These are phyloP conservation scores for Aegilops speltoides DNA, from an alignment of 176 grass and related monocot species.

Conservation along the genomic window DNA sequence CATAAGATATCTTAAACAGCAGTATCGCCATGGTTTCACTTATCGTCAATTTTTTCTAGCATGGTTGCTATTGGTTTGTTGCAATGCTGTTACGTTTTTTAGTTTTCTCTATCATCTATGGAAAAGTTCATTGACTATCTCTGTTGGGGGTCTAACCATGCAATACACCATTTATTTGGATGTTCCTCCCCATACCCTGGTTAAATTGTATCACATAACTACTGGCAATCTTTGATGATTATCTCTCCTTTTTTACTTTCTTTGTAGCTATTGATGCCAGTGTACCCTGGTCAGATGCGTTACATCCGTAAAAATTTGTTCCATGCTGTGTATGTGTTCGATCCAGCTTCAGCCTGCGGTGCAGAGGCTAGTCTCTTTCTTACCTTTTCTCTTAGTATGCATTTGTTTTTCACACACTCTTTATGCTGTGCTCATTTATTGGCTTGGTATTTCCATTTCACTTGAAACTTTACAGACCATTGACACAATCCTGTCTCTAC, in stretches of 20 bases:
- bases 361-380: slow-evolving; percentile 60
- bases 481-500: slow-evolving; percentile 77
- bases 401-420: slow-evolving; percentile 22
- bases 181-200: slow-evolving; percentile 21
- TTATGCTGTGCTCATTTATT: slow-evolving; percentile 33
- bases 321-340: slow-evolving; percentile 90
- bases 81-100: background rate
- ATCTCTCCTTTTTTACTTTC: slow-evolving; percentile 4
- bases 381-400: slow-evolving; percentile 14
- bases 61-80: background rate
- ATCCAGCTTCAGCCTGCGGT: slow-evolving; percentile 83
- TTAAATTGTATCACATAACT: slow-evolving; percentile 4
- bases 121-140: background rate
- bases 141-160: background rate
- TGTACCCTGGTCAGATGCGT: slow-evolving; percentile 90
- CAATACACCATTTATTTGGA: slow-evolving; percentile 14
- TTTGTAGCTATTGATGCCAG: slow-evolving; percentile 95
- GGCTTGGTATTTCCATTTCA: slow-evolving; percentile 34
- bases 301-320: slow-evolving; percentile 99
- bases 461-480: slow-evolving; percentile 64
- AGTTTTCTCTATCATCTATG: slow-evolving; percentile 16
- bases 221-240: background rate
- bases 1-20: background rate
- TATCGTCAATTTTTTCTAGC: background rate
- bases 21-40: background rate